Percentiles rank a stretch among this genome's conserved stretches.
These are phyloP conservation scores for Diaporthe ampelina DNA, from an alignment of 2,329 filamentous ascomycete genomes.

Conservation along the genomic window DNA sequence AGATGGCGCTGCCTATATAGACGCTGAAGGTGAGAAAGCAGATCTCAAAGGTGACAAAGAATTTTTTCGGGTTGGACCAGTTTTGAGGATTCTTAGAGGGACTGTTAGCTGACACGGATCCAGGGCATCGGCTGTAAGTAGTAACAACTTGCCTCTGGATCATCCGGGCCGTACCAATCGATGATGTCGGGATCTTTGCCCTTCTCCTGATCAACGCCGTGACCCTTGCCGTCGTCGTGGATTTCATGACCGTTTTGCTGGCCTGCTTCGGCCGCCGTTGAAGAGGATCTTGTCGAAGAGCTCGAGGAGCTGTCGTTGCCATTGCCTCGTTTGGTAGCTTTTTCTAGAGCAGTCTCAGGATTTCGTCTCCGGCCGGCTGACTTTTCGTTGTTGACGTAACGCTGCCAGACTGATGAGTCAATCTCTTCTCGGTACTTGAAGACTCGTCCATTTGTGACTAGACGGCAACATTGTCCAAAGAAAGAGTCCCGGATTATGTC, in stretches of 20 bases:
- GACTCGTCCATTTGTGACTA: not conserved
- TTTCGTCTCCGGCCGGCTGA: not conserved
- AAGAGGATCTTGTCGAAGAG: not conserved
- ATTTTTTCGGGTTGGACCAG: not conserved
- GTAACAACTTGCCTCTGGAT: not conserved
- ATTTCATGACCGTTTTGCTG: not conserved
- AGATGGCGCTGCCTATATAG: not conserved
- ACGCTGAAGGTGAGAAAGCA: not conserved
- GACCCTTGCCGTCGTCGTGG: not conserved
- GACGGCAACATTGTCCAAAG: not conserved
- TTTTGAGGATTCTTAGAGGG: not conserved
- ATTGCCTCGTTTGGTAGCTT: not conserved
- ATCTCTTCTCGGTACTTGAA: too few relatives aligned
- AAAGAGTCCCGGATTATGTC: not conserved
- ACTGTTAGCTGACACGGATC: not conserved
- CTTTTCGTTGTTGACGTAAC: not conserved
- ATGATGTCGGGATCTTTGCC: not conserved
- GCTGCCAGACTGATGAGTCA: too few relatives aligned
- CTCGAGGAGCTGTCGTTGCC: not conserved
- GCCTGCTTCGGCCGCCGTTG: not conserved
- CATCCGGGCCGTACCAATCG: not conserved
- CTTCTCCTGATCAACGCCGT: not conserved
- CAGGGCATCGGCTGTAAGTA: too few relatives aligned
- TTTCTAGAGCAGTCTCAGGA: not conserved
- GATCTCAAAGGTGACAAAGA: not conserved